A percentile compares a stretch with the other conserved stretches of the same genome.
Evolutionary conservation across 2,329 filamentous ascomycete species (phyloP).

Genomic region (Fonsecaea erecta): DNA sequence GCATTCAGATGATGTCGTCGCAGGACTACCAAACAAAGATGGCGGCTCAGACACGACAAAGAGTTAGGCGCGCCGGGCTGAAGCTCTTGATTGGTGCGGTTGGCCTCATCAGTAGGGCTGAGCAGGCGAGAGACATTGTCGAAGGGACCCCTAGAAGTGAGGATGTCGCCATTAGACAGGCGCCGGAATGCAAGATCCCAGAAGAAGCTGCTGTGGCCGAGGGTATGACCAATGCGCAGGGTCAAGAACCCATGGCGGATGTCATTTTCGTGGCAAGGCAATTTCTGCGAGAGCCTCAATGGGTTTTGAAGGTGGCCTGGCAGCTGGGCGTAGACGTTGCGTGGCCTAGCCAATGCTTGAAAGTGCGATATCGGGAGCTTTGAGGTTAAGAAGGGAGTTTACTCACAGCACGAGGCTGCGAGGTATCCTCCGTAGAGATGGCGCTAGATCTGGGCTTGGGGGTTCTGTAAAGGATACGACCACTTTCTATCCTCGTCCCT

Average conservation of each 20-base stretch:
- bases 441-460: too few species aligned
- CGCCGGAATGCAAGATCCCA: constrained; percentile 29
- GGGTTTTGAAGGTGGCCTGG: constrained; percentile 58
- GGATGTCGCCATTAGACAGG: too few species aligned
- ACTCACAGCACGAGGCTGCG: too few species aligned
- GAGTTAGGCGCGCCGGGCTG: constrained; percentile 45
- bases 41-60: constrained; percentile 51
- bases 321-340: constrained; percentile 55
- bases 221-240: constrained; percentile 33
- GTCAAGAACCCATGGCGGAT: constrained; percentile 45
- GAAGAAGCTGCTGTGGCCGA: constrained; percentile 34
- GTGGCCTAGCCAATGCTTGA: constrained; percentile 54
- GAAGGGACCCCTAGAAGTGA: too few species aligned
- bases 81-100: constrained; percentile 58
- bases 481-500: too few species aligned
- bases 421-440: too few species aligned
- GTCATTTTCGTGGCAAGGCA: constrained; percentile 58
- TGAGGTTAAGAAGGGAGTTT: too few species aligned
- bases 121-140: constrained; percentile 56
- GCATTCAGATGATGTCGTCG: constrained; percentile 47
- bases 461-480: too few species aligned
- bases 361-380: constrained; percentile 38
- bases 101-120: constrained; percentile 58
- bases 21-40: constrained; percentile 58
- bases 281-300: constrained; percentile 61